phyloP scores from a whole-genome alignment of 306 rosid species.

The Casuarina glauca region DNA sequence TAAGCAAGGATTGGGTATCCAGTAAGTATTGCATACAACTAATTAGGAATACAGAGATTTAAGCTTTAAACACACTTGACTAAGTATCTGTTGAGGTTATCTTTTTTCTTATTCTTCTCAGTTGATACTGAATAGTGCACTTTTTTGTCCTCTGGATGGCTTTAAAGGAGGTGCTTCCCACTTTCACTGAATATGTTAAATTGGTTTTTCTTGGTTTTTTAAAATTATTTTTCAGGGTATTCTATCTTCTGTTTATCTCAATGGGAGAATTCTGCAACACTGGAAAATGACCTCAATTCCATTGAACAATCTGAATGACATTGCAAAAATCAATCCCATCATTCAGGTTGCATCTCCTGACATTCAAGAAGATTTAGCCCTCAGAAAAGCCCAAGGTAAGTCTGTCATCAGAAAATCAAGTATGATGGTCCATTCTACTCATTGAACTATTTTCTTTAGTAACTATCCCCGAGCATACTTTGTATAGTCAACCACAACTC shows the following conservation, averaged over 20 bases:
- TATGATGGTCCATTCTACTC: neutral
- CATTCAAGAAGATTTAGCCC: constrained; percentile 27
- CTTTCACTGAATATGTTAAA: constrained; percentile 12
- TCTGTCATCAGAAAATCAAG: constrained; percentile 27
- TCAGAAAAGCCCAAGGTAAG: constrained; percentile 39
- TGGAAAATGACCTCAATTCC: constrained; percentile 83
- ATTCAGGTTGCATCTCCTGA: constrained; percentile 43
- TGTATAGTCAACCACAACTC: neutral
- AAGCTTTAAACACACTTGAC: neutral
- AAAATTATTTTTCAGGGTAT: constrained; percentile 59
- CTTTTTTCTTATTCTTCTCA: neutral
- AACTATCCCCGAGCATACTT: constrained; percentile 17
- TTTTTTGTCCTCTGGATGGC: neutral
- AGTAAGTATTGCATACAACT: neutral
- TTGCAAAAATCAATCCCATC: constrained; percentile 44
- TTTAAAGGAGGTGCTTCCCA: constrained; percentile 15
- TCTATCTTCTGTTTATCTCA: constrained; percentile 77
- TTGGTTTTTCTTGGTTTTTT: constrained; percentile 31
- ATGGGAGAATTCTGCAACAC: constrained; percentile 39
- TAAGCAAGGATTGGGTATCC: neutral
- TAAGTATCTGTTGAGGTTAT: neutral
- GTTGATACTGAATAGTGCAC: neutral
- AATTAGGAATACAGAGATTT: neutral
- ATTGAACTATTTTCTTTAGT: neutral
- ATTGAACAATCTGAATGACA: constrained; percentile 65